Conservation (phyloP, 1,139 yeast species). For the Scheffersomyces cryptocercus region DNA sequence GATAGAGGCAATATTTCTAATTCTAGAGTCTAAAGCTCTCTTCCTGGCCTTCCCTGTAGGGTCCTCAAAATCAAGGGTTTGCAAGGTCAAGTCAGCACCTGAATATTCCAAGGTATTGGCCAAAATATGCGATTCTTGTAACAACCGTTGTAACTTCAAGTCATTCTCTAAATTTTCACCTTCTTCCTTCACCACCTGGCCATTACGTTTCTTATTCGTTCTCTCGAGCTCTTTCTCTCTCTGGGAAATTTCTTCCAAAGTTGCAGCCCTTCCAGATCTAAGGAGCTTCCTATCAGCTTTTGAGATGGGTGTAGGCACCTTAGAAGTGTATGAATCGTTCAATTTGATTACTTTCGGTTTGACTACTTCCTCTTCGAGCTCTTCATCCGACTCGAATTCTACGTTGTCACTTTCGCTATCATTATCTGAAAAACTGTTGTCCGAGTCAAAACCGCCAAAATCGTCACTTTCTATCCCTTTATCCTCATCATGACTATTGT, state of each 20-base stretch:
- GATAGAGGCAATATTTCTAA: conserved; percentile 53
- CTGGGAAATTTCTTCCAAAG: conserved; percentile 34
- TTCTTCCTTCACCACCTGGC: conserved; percentile 35
- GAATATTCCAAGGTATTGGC: conserved; percentile 57
- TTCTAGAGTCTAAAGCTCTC: conserved; percentile 69
- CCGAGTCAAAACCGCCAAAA: conserved; percentile 16
- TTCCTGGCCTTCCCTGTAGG: conserved; percentile 82
- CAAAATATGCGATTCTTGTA: conserved; percentile 83
- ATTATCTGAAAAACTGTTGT: conserved; percentile 8
- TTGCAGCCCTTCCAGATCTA: conserved; percentile 45
- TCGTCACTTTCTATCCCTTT: conserved; percentile 16
- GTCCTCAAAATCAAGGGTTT: conserved; percentile 64
- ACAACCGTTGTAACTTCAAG: conserved; percentile 75
- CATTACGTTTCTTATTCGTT: conserved; percentile 29
- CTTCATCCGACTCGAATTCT: conserved; percentile 11
- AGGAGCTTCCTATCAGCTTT: conserved; percentile 35
- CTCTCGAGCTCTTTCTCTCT: conserved; percentile 23
- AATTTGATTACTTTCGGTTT: conserved; percentile 39
- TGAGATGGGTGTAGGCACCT: conserved; percentile 17
- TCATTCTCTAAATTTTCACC: conserved; percentile 71
- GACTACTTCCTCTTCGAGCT: conserved; percentile 25
- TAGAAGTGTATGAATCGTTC: conserved; percentile 21
- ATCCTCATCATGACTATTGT: conserved; percentile 15
- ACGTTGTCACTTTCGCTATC: conserved; percentile 1
- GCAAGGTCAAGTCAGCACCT: conserved; percentile 77